Conservation (phyloP, 768 basidiomycete genomes). For the Termitomyces sp. region DNA sequence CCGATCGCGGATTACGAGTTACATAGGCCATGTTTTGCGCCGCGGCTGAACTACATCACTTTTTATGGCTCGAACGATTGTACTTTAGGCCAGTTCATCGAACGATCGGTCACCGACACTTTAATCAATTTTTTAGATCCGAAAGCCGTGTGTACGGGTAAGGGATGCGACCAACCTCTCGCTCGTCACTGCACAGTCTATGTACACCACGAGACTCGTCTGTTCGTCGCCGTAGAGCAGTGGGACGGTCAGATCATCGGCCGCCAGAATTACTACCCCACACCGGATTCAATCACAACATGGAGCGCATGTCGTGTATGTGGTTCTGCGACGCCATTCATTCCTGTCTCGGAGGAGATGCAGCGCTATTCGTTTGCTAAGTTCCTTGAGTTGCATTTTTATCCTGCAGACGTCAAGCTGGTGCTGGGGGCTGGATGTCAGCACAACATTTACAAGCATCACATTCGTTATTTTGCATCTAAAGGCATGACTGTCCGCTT, state of each 20-base stretch:
- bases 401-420: constrained; percentile 80
- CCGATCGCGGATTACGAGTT: constrained; percentile 62
- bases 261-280: constrained; percentile 42
- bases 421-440: constrained; percentile 87
- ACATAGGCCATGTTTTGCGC: constrained; percentile 74
- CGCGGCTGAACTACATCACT: constrained; percentile 63
- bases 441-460: constrained; percentile 92
- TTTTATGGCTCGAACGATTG: constrained; percentile 93
- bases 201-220: constrained; percentile 79
- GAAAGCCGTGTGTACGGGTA: constrained; percentile 74
- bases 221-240: constrained; percentile 84
- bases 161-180: constrained; percentile 77
- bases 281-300: constrained; percentile 78
- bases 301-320: constrained; percentile 86
- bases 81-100: constrained; percentile 91
- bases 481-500: constrained; percentile 85
- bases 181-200: constrained; percentile 86
- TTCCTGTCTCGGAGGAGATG: constrained; percentile 87
- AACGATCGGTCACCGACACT: constrained; percentile 65
- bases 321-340: constrained; percentile 78
- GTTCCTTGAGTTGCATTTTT: constrained; percentile 94
- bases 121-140: constrained; percentile 66
- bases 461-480: constrained; percentile 84
- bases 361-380: constrained; percentile 93
- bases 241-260: constrained; percentile 77